phyloP scores from a whole-genome alignment of 768 basidiomycete genomes.

The Amanita subjunquillea region DNA sequence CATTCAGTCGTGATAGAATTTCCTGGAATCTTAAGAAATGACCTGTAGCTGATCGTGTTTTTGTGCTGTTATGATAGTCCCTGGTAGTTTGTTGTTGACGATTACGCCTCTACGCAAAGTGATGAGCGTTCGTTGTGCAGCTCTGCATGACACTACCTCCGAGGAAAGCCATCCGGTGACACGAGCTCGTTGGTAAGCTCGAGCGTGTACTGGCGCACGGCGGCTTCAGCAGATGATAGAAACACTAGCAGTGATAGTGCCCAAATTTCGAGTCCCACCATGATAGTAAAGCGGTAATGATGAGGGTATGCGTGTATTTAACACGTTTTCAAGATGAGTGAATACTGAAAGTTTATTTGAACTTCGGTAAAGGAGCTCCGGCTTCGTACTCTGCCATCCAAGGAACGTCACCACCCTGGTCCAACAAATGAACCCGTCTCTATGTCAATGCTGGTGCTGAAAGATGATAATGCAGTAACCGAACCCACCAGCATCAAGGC shows the following conservation, averaged over 20 bases:
- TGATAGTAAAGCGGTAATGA: not conserved
- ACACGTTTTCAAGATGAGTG: too few relatives aligned
- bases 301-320: too few relatives aligned
- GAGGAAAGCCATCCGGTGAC: not conserved
- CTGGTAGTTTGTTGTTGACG: slow-evolving; percentile 10
- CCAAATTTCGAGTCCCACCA: not conserved
- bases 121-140: not conserved
- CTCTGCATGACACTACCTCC: not conserved
- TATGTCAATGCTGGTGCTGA: too few relatives aligned
- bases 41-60: slow-evolving; percentile 12
- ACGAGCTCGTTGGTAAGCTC: not conserved
- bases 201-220: not conserved
- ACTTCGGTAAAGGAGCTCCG: too few relatives aligned
- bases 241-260: not conserved
- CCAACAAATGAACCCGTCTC: too few relatives aligned
- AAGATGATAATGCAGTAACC: too few relatives aligned
- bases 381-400: too few relatives aligned
- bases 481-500: too few relatives aligned
- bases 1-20: slow-evolving; percentile 17
- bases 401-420: too few relatives aligned
- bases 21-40: not conserved
- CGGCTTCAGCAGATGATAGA: not conserved
- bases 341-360: too few relatives aligned
- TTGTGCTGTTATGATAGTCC: slow-evolving; percentile 20
- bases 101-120: not conserved